Base-by-base conservation (phyloP, 148 eudicot species). In the Tetragonia tetragonoides region DNA sequence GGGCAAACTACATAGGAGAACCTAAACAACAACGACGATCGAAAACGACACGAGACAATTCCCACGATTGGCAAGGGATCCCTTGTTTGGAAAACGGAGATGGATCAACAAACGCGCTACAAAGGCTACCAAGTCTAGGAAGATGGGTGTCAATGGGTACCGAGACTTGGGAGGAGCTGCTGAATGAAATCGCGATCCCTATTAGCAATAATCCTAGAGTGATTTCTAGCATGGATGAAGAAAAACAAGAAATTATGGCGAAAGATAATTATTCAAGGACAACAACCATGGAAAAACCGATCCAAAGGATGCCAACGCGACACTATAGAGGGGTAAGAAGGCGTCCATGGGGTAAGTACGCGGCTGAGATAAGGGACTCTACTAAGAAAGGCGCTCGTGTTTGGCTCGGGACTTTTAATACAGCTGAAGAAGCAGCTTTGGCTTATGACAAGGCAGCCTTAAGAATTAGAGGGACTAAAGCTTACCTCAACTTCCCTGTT, bases 361-460 rank as follows among this genome's bases (percentile, higher is more conserved):
- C 94, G 0, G 94, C 97, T 12, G 97, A 93, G 75, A 91, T 93
- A 84, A 82, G 98, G 47, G 97, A 93, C 70, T 90, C 94, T 18
- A 85, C 86, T 5, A 90, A 83, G 51, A 93, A 93, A 83, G 90
- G 94, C 24, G 87, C 86, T 63, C 64, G 97, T 24, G 80, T 92
- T 82, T 94, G 98, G 97, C 87, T 94, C 0, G 98, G 98, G 37
- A 94, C 92, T 3, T 94, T 89, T 79, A 72, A 77, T 16, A 94
- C 98, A 5, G 93, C 95, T 0, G 95, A 94, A 77, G 89, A 94
- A 74, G 95, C 97, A 1, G 98, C 94, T 7, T 79, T 90, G 85
- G 98, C 98, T 69, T 94, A 92, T 83, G 98, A 93, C 68, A 93
- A 81, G 77, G 98, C 97, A 21, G 93, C 98, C 53, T 49, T 93